Conservation (phyloP, 805 yeast genomes). For the Yarrowia sp. region DNA sequence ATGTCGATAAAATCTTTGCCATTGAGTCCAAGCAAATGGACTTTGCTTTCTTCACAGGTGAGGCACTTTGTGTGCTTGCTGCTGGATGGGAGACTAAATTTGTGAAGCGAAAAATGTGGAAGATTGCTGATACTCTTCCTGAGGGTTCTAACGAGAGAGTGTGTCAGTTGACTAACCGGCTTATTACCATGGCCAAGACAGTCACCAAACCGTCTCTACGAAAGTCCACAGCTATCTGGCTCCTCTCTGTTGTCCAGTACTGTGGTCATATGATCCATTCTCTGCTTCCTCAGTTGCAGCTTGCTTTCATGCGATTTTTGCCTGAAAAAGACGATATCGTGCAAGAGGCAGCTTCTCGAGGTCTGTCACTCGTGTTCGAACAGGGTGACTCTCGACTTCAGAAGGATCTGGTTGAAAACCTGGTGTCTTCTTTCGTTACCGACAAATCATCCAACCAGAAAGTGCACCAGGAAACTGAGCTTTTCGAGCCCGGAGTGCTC, state of each 20-base stretch:
- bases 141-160: slow-evolving; percentile 20
- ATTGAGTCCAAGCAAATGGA: slow-evolving; percentile 72
- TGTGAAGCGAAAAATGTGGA: slow-evolving; percentile 49
- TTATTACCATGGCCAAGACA: slow-evolving; percentile 54
- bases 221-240: slow-evolving; percentile 80
- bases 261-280: slow-evolving; percentile 50
- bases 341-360: slow-evolving; percentile 92
- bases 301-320: slow-evolving; percentile 71
- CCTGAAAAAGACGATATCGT: slow-evolving; percentile 79
- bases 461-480: slow-evolving; percentile 72
- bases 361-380: slow-evolving; percentile 78
- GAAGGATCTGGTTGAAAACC: slow-evolving; percentile 68
- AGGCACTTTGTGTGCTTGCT: slow-evolving; percentile 68
- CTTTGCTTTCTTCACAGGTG: slow-evolving; percentile 74
- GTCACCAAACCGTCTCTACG: slow-evolving; percentile 69
- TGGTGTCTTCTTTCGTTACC: slow-evolving; percentile 76
- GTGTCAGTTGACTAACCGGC: slow-evolving; percentile 44
- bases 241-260: slow-evolving; percentile 74
- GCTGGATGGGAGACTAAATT: slow-evolving; percentile 72
- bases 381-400: slow-evolving; percentile 64
- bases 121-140: slow-evolving; percentile 35
- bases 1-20: slow-evolving; percentile 51
- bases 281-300: slow-evolving; percentile 63
- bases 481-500: slow-evolving; percentile 79
- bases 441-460: slow-evolving; percentile 49